These are phyloP conservation scores for Solidago caesia DNA, from an alignment of 129 eudicot genomes.

Conservation along the genomic window DNA sequence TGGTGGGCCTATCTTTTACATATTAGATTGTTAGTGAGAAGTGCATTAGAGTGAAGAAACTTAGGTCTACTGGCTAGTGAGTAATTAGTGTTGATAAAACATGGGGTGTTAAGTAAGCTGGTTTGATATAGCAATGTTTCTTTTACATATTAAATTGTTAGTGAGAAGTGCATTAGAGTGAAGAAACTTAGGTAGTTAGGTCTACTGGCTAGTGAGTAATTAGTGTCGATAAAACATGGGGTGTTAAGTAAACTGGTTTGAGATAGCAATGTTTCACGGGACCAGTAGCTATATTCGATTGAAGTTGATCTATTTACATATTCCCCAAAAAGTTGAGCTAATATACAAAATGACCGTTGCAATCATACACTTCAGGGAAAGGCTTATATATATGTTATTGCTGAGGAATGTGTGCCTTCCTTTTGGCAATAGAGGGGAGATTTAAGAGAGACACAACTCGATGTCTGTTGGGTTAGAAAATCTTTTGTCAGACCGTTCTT, in stretches of 20 bases:
- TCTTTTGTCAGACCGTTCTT: background rate
- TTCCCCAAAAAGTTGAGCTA: too few species aligned
- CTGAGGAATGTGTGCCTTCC: background rate
- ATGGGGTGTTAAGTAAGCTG: background rate
- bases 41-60: too few species aligned
- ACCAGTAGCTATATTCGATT: background rate
- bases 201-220: background rate
- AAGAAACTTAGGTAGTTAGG: too few species aligned
- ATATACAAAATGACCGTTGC: background rate
- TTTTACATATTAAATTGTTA: too few species aligned
- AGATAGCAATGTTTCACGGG: background rate
- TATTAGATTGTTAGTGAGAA: too few species aligned
- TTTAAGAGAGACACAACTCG: too few species aligned
- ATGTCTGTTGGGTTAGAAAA: background rate
- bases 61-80: background rate
- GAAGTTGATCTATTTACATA: background rate
- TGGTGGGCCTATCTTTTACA: background rate
- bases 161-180: too few species aligned
- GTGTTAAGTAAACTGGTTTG: background rate
- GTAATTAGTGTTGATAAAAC: background rate
- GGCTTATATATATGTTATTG: background rate
- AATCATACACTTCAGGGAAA: background rate
- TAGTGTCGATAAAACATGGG: background rate
- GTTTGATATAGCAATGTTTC: background rate
- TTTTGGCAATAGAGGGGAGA: background rate